phyloP scores from a whole-genome alignment of 495 filamentous ascomycete species.

The Penicillium fimorum region DNA sequence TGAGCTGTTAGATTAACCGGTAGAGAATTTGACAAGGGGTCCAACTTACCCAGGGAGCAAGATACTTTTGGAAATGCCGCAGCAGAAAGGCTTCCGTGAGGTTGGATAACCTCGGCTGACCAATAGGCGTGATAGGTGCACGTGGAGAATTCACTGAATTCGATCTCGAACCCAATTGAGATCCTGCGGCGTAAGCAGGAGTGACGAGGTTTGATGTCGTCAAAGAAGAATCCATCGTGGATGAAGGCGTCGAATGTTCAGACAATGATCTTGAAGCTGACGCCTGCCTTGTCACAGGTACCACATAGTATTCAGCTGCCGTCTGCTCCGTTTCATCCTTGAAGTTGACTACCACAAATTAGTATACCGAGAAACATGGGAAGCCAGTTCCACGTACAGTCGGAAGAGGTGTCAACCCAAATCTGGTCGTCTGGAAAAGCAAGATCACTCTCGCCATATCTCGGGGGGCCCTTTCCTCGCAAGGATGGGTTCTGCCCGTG shows the following conservation, averaged over 20 bases:
- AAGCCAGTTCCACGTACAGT: constrained; percentile 26
- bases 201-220: constrained; percentile 14
- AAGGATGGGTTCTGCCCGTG: constrained; percentile 47
- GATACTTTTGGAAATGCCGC: constrained; percentile 38
- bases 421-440: constrained; percentile 41
- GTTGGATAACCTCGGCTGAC: constrained; percentile 28
- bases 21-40: not conserved
- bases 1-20: constrained; percentile 7
- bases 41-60: constrained; percentile 39
- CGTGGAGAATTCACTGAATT: constrained; percentile 21
- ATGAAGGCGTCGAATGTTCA: constrained; percentile 30
- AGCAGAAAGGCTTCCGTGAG: constrained; percentile 45
- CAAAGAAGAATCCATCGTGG: constrained; percentile 26
- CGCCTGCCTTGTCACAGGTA: constrained; percentile 24
- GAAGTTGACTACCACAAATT: constrained; percentile 32
- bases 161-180: constrained; percentile 22
- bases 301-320: constrained; percentile 41
- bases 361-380: not conserved
- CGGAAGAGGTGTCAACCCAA: constrained; percentile 35
- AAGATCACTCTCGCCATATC: constrained; percentile 45
- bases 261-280: constrained; percentile 26
- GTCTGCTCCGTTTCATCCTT: constrained; percentile 46
- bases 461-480: constrained; percentile 39
- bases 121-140: constrained; percentile 20
- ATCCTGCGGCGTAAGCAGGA: constrained; percentile 15